Evolutionary conservation across 805 yeast genomes (phyloP).

Genomic region (Phaffomyces opuntiae): DNA sequence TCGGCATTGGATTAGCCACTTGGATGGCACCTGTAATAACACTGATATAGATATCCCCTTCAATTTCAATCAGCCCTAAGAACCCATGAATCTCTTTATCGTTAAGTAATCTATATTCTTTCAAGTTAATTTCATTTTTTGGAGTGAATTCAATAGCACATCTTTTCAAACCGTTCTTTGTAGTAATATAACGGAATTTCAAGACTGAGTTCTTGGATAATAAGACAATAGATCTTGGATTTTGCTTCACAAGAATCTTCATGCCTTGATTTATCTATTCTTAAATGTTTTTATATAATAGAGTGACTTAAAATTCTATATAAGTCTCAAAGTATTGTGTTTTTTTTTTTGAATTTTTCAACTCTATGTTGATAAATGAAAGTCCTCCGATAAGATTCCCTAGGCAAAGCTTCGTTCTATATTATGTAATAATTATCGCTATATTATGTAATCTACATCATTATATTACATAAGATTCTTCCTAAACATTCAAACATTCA

Average conservation of each 20-base stretch:
- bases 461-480: too few species aligned
- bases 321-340: too few species aligned
- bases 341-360: too few species aligned
- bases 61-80: constrained; percentile 72
- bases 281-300: too few species aligned
- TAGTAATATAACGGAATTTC: constrained; percentile 35
- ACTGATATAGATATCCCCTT: constrained; percentile 62
- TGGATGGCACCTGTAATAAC: constrained; percentile 68
- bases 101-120: constrained; percentile 36
- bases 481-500: too few species aligned
- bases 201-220: constrained; percentile 38
- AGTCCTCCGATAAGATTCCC: too few species aligned
- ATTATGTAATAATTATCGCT: too few species aligned
- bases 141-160: constrained; percentile 46
- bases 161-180: constrained; percentile 23
- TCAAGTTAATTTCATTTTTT: constrained; percentile 29
- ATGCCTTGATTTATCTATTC: constrained; percentile 13
- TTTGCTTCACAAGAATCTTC: constrained; percentile 31
- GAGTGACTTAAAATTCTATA: too few species aligned
- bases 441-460: too few species aligned
- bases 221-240: constrained; percentile 35
- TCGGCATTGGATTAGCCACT: constrained; percentile 77
- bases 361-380: too few species aligned
- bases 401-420: too few species aligned
- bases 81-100: constrained; percentile 53